Evolutionary conservation across 208 protist species (phyloP).

Genomic region (Trypanosoma caninum): DNA sequence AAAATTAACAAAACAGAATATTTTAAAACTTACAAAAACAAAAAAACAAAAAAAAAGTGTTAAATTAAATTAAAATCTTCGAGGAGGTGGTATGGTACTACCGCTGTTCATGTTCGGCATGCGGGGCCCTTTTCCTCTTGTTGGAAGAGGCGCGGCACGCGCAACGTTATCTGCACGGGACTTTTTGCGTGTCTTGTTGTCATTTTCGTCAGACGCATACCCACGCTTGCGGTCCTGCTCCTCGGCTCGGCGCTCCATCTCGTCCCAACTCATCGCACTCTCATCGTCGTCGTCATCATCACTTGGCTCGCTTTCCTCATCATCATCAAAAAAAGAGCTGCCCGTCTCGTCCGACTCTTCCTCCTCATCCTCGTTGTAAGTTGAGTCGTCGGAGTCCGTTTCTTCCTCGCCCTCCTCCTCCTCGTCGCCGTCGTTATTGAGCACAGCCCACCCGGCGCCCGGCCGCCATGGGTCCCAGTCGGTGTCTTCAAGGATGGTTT

Average conservation of each 20-base stretch:
- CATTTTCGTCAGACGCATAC: slow-evolving; percentile 61
- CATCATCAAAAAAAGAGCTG: slow-evolving; percentile 77
- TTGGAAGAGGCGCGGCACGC: slow-evolving; percentile 10
- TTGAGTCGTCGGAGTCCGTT: slow-evolving; percentile 70
- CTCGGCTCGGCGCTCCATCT: slow-evolving; percentile 77
- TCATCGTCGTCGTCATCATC: slow-evolving; percentile 47
- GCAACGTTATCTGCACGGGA: slow-evolving; percentile 19
- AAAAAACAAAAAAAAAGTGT: slow-evolving; percentile 7
- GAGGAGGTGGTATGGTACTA: slow-evolving; percentile 45
- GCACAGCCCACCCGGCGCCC: slow-evolving; percentile 59
- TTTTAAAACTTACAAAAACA: background rate
- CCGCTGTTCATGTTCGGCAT: slow-evolving; percentile 23
- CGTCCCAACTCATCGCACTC: slow-evolving; percentile 78
- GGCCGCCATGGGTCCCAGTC: slow-evolving; percentile 83
- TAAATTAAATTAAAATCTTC: slow-evolving; percentile 44
- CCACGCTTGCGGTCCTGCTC: slow-evolving; percentile 60
- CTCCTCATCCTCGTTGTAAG: slow-evolving; percentile 79
- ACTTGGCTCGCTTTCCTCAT: slow-evolving; percentile 52
- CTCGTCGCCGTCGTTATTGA: slow-evolving; percentile 72
- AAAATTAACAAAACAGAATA: background rate
- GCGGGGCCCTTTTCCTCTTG: slow-evolving; percentile 18
- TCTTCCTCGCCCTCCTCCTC: slow-evolving; percentile 87
- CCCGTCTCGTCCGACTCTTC: slow-evolving; percentile 56
- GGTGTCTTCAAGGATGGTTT: slow-evolving; percentile 83
- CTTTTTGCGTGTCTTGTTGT: slow-evolving; percentile 43